Evolutionary conservation across 1,139 yeast species (phyloP).

Genomic region (Geotrichum macrosporum): DNA sequence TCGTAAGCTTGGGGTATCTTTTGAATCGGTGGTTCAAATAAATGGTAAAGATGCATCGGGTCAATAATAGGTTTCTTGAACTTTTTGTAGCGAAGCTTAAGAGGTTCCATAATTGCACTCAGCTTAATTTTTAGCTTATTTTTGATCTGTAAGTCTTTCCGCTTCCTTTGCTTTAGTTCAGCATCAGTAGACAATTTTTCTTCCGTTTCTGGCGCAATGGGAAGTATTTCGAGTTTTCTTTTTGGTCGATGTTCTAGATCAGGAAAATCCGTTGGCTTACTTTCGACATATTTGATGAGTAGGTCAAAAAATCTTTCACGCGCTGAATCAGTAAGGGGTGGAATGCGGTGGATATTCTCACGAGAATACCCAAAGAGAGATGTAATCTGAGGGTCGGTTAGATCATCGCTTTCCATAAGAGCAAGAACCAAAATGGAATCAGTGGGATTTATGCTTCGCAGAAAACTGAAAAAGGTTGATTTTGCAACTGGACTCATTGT

Average conservation of each 20-base stretch:
- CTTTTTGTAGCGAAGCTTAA: slow-evolving; percentile 79
- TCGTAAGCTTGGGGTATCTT: slow-evolving; percentile 45
- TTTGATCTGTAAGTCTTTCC: slow-evolving; percentile 74
- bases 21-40: slow-evolving; percentile 56
- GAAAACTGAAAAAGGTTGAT: slow-evolving; percentile 65
- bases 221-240: slow-evolving; percentile 42
- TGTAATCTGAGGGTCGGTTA: slow-evolving; percentile 37
- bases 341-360: slow-evolving; percentile 48
- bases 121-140: slow-evolving; percentile 79
- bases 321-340: slow-evolving; percentile 44
- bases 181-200: slow-evolving; percentile 27
- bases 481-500: slow-evolving; percentile 66
- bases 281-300: slow-evolving; percentile 51
- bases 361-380: slow-evolving; percentile 52
- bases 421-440: slow-evolving; percentile 79
- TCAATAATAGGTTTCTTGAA: slow-evolving; percentile 89
- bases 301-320: slow-evolving; percentile 54
- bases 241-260: slow-evolving; percentile 39
- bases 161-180: slow-evolving; percentile 51
- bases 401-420: slow-evolving; percentile 46
- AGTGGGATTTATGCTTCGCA: slow-evolving; percentile 63
- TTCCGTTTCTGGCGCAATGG: slow-evolving; percentile 40
- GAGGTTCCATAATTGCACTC: slow-evolving; percentile 83
- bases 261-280: slow-evolving; percentile 58
- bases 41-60: slow-evolving; percentile 63